A percentile compares a stretch with the other conserved stretches of the same genome.
phyloP scores from a whole-genome alignment of 371 early-diverging fungal genomes.

The Funneliformis caledonium region DNA sequence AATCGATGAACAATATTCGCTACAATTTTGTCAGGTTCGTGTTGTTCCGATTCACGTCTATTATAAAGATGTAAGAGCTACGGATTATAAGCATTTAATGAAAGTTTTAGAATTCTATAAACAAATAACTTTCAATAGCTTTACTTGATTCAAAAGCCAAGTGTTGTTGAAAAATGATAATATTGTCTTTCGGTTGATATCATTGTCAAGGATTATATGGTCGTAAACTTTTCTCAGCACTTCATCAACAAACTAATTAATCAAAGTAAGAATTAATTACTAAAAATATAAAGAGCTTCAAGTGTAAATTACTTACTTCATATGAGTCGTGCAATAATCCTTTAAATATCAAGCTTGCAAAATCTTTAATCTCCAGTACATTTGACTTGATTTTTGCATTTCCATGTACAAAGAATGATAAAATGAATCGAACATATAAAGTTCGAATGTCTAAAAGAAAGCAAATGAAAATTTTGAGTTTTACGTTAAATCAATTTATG shows the following conservation, averaged over 20 bases:
- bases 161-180: constrained; percentile 66
- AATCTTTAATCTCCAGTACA: constrained; percentile 69
- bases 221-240: constrained; percentile 62
- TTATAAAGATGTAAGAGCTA: constrained; percentile 63
- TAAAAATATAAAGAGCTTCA: background rate
- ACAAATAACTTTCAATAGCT: background rate
- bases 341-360: constrained; percentile 67
- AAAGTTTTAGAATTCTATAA: background rate
- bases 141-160: constrained; percentile 66
- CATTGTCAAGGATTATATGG: constrained; percentile 67
- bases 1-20: constrained; percentile 74
- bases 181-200: constrained; percentile 61
- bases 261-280: background rate
- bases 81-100: background rate
- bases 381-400: constrained; percentile 71
- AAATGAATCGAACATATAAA: constrained; percentile 72
- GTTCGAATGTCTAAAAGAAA: constrained; percentile 51
- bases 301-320: constrained; percentile 39
- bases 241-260: constrained; percentile 61
- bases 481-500: background rate
- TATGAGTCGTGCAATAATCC: constrained; percentile 70
- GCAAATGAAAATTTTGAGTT: background rate
- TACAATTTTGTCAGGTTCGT: constrained; percentile 53
- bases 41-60: constrained; percentile 54
- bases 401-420: constrained; percentile 76